Conservation (phyloP, 2,329 filamentous ascomycete species). For the Aspergillus amoenus region DNA sequence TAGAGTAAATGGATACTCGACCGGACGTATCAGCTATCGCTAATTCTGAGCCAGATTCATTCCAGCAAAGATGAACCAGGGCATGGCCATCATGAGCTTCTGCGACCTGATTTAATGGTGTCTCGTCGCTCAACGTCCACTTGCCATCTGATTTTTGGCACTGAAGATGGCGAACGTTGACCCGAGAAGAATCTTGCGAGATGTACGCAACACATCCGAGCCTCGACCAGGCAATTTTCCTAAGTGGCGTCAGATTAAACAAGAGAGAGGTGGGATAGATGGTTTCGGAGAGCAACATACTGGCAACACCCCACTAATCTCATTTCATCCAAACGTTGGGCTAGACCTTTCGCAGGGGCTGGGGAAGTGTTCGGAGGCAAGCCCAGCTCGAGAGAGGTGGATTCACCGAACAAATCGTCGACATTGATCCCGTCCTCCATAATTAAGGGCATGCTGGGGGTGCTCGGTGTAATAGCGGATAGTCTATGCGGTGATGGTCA, state of each 20-base stretch:
- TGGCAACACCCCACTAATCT: constrained; percentile 75
- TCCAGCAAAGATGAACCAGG: constrained; percentile 82
- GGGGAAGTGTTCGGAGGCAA: constrained; percentile 51
- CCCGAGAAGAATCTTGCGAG: constrained; percentile 64
- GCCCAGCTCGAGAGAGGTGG: constrained; percentile 55
- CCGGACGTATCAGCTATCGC: constrained; percentile 80
- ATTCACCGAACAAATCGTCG: constrained; percentile 74
- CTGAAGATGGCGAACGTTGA: constrained; percentile 72
- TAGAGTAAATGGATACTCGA: constrained; percentile 70
- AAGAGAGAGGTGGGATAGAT: background rate
- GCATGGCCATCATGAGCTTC: constrained; percentile 63
- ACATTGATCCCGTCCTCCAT: constrained; percentile 62
- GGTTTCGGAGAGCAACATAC: constrained; percentile 53
- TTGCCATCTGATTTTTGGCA: constrained; percentile 67
- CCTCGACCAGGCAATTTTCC: constrained; percentile 84
- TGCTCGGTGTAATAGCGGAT: background rate
- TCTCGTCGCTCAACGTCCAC: constrained; percentile 77
- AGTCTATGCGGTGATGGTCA: background rate
- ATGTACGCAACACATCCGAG: constrained; percentile 83
- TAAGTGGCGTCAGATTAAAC: constrained; percentile 40
- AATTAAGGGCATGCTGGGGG: constrained; percentile 49
- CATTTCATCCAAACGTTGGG: constrained; percentile 73
- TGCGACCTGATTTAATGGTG: constrained; percentile 60
- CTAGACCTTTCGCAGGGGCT: constrained; percentile 62
- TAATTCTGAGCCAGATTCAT: constrained; percentile 72